Base-by-base conservation (phyloP, 495 filamentous ascomycete genomes). In the Talaromyces thailandensis region DNA sequence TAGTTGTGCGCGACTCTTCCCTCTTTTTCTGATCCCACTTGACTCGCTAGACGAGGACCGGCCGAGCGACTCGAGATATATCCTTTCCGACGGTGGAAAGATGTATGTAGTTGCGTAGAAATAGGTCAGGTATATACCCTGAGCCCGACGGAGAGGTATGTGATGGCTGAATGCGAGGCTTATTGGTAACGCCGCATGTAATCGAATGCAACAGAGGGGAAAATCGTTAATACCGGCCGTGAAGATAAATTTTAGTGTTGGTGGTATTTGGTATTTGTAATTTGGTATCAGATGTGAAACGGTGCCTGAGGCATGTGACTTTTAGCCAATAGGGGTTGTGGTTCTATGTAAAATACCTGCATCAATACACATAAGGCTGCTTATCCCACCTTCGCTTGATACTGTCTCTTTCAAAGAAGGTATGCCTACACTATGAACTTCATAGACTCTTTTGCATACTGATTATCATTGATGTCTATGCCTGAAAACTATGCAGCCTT, bases 1-100 rank as follows among this genome's bases (percentile, higher is more conserved):
- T 65, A 67, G 63, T 71, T 76, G 72, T 77, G 78, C 76, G 76
- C 78, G 76, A 70, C 73, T 78, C 70, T 66, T 68, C 65, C 68
- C 66, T 58, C 53, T 63, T 58, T 48, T 60, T 31, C 50, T 56
- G 28, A 55, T 63, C 32, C 23, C 29, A 51, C 40, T 18, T 25
- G 51, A 26, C 28, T 61, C 58, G 52, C 64, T 61, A 53, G 48
- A 50, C 25, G 26, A 48, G 26, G 58, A 32, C 23, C 14, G 48
- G 18, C 48, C 7, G 18, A 51, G 23, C 18, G 50, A 53, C 50
- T 53, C 50, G 50, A 53, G 35, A 40, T 40, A 29, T 29, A 35
- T 40, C 16, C 35, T 40, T 40, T 40, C 35, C 48, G 6, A 18
- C 24, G 18, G 14, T 52, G 48, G 48, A 52, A 52, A 52, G 48